Conservation (phyloP, 345 rosid genomes). For the Eucalyptus polybractea region DNA sequence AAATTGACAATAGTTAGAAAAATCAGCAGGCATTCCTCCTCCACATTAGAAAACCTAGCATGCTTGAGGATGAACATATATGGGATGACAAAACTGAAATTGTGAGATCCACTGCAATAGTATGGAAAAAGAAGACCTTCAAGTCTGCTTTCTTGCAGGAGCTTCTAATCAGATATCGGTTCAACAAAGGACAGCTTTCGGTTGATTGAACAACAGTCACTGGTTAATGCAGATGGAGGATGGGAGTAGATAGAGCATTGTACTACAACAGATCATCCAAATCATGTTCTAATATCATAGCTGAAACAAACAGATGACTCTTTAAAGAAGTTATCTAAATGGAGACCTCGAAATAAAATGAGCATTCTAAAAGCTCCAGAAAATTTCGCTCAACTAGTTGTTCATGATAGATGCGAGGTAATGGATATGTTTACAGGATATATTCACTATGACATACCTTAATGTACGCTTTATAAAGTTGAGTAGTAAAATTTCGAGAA, state of each 20-base stretch:
- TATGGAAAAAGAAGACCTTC: not conserved
- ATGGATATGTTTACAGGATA: not conserved
- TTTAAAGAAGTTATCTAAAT: not conserved
- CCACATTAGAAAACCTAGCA: not conserved
- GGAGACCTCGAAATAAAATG: not conserved
- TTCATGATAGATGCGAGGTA: not conserved
- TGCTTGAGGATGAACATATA: not conserved
- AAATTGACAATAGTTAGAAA: not conserved
- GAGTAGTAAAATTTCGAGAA: not conserved
- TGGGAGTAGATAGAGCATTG: not conserved
- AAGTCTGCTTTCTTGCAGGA: not conserved
- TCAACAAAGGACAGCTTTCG: not conserved
- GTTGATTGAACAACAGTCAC: rapidly evolving
- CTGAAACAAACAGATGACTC: not conserved
- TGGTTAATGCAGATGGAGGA: not conserved
- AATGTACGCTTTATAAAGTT: not conserved
- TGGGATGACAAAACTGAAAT: not conserved
- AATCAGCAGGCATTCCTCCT: not conserved
- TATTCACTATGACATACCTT: not conserved
- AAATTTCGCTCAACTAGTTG: not conserved
- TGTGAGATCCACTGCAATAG: not conserved
- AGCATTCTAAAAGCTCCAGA: not conserved
- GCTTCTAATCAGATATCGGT: not conserved
- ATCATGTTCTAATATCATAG: not conserved
- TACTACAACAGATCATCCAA: not conserved